These are phyloP conservation scores for Lepiota venenata DNA, from an alignment of 768 basidiomycete species.

Conservation along the genomic window DNA sequence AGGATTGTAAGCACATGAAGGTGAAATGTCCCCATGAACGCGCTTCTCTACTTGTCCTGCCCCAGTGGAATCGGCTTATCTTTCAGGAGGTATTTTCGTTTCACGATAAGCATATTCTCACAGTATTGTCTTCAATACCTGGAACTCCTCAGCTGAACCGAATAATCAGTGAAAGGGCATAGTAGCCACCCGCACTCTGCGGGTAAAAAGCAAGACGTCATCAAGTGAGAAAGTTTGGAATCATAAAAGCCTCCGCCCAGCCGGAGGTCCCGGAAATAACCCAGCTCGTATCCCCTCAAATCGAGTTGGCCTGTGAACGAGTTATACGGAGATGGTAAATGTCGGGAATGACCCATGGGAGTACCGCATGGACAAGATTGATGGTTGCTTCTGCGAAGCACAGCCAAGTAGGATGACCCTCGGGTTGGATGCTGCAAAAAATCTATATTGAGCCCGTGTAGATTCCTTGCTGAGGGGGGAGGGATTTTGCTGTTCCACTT, in stretches of 20 bases:
- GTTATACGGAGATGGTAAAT: background rate
- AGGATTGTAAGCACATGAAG: no score
- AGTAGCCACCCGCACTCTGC: no score
- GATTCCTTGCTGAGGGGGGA: background rate
- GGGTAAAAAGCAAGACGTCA: no score
- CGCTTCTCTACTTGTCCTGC: no score
- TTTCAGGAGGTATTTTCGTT: no score
- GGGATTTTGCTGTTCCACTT: background rate
- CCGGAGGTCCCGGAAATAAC: background rate
- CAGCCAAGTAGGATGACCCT: background rate
- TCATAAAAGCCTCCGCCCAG: background rate
- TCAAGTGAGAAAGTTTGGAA: background rate
- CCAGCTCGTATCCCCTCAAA: background rate
- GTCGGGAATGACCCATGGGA: background rate
- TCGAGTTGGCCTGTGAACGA: slow-evolving; percentile 6
- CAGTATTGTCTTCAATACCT: no score
- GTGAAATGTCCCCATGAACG: no score
- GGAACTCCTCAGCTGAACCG: no score
- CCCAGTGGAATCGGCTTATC: no score
- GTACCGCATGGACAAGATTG: slow-evolving; percentile 1
- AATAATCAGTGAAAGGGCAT: no score
- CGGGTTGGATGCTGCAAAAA: background rate
- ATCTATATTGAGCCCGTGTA: background rate
- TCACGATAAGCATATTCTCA: no score
- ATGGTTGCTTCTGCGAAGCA: slow-evolving; percentile 9